Conservation (phyloP, 441 rosid species). For the Theobroma grandiflorum region DNA sequence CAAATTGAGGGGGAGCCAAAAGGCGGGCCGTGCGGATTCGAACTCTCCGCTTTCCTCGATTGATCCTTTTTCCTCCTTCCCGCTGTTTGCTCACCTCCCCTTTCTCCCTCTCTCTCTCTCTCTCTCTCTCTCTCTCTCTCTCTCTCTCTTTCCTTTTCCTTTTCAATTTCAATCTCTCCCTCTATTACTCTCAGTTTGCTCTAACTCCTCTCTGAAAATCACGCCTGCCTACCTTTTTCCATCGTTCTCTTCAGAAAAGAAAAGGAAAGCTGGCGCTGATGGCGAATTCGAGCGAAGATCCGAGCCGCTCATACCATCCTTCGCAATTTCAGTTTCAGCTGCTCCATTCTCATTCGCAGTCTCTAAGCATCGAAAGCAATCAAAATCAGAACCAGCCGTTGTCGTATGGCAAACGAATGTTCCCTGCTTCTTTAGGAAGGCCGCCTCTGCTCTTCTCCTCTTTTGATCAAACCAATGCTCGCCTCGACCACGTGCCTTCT, state of each 20-base stretch:
- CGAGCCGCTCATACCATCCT: conserved; percentile 33
- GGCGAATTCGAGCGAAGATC: conserved; percentile 57
- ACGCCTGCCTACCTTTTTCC: neutral
- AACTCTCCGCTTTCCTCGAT: conserved; percentile 23
- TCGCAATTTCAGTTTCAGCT: conserved; percentile 48
- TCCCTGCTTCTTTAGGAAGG: conserved; percentile 5
- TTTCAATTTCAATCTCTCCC: neutral
- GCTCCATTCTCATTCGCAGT: conserved; percentile 38
- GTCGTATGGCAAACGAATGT: conserved; percentile 16
- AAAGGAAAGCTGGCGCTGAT: conserved; percentile 33
- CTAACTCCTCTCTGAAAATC: neutral
- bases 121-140: too few relatives aligned
- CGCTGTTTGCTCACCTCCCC: conserved; percentile 34
- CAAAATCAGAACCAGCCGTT: conserved; percentile 24
- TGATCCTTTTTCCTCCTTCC: conserved; percentile 28
- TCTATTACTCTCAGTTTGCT: conserved; percentile 8
- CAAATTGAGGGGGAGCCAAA: conserved; percentile 16
- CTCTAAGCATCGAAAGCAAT: neutral
- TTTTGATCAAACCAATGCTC: conserved; percentile 23
- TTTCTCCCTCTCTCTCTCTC: too few relatives aligned
- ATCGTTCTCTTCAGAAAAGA: neutral
- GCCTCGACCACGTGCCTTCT: conserved; percentile 38
- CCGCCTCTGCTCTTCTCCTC: conserved; percentile 16
- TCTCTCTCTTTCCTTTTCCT: neutral
- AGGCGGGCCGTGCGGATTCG: conserved; percentile 46